Evolutionary conservation across 441 rosid genomes (phyloP).

Genomic region (Populus hybrid): DNA sequence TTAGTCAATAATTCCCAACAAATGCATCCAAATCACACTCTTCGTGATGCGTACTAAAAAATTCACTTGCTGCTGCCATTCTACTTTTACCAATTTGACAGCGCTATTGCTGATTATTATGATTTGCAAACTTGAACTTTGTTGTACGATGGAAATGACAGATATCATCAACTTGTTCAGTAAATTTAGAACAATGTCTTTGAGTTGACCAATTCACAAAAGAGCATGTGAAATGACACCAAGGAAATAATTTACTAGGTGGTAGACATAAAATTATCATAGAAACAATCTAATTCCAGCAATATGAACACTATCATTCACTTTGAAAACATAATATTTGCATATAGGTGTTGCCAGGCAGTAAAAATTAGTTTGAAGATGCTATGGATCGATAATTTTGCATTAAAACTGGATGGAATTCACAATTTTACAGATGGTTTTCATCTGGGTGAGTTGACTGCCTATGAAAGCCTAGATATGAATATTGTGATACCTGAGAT

Average conservation of each 20-base stretch:
- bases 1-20: not conserved
- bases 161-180: not conserved
- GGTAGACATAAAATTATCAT: not conserved
- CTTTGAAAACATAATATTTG: not conserved
- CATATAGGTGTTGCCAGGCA: not conserved
- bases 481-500: slow-evolving; percentile 41
- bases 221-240: not conserved
- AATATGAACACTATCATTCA: not conserved
- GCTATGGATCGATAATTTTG: not conserved
- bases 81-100: not conserved
- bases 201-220: not conserved
- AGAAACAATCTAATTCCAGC: not conserved
- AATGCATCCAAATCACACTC: not conserved
- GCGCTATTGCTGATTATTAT: not conserved
- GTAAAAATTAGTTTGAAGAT: not conserved
- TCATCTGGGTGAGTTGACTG: not conserved
- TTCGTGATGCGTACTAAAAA: not conserved
- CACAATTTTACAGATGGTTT: not conserved
- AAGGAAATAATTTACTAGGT: not conserved
- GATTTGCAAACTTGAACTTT: not conserved
- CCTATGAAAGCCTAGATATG: not conserved
- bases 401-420: not conserved
- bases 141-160: not conserved
- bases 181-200: not conserved
- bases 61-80: not conserved